Percentiles rank a stretch among this genome's conserved stretches.
These are phyloP conservation scores for Angomonas deanei DNA, from an alignment of 208 protist species.

Conservation along the genomic window DNA sequence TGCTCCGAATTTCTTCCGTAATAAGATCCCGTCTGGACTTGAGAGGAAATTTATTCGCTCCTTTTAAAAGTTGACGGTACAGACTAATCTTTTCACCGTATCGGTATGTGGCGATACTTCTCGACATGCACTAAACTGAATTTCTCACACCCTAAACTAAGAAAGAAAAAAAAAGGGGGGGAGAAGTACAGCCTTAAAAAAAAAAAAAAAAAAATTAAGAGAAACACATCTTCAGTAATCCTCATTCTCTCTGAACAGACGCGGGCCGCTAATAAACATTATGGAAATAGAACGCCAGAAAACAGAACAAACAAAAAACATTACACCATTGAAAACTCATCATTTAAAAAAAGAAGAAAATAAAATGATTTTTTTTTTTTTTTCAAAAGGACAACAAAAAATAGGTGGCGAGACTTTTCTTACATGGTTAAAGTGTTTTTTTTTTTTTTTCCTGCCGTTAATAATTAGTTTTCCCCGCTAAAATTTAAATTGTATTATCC, in stretches of 20 bases:
- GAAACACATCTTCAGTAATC: neutral
- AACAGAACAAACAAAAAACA: neutral
- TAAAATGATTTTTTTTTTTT: neutral
- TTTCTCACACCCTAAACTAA: neutral
- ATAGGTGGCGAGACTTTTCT: neutral
- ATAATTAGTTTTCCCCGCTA: too few species aligned
- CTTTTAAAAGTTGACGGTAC: slow-evolving; percentile 71
- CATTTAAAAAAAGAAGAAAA: slow-evolving; percentile 2
- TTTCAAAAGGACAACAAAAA: neutral
- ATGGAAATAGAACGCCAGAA: neutral
- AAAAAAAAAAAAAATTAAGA: slow-evolving; percentile 12
- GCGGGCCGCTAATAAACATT: neutral
- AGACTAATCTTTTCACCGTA: slow-evolving; percentile 62
- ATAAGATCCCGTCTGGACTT: slow-evolving; percentile 76
- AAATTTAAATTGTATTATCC: too few species aligned
- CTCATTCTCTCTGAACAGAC: too few species aligned
- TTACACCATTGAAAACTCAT: neutral
- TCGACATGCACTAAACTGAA: neutral
- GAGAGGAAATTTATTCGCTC: slow-evolving; percentile 64
- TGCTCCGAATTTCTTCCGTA: slow-evolving; percentile 67
- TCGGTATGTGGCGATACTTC: slow-evolving; percentile 28
- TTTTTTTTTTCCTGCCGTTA: neutral
- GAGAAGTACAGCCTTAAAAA: neutral
- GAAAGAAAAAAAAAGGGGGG: slow-evolving; percentile 7
- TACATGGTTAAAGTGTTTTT: neutral